A percentile compares a stretch with the other conserved stretches of the same genome.
Evolutionary conservation across 2,329 filamentous ascomycete genomes (phyloP).

Genomic region (Xylariaceae sp.): DNA sequence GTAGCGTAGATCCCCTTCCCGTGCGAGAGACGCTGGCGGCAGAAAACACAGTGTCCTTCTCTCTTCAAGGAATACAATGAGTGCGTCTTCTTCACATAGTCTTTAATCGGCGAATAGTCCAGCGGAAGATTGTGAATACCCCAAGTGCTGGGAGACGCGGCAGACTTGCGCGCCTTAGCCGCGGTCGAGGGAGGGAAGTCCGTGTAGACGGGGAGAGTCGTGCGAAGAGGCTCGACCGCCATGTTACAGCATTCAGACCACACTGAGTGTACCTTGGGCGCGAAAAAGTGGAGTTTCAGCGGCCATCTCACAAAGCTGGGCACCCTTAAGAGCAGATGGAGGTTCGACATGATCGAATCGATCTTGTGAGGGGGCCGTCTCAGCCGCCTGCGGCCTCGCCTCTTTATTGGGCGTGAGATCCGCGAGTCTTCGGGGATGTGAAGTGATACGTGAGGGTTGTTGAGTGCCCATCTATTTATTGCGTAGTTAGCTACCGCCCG

Average conservation of each 20-base stretch:
- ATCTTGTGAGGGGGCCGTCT: conserved; percentile 56
- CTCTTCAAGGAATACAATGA: conserved; percentile 51
- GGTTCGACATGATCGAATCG: conserved; percentile 65
- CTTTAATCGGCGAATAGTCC: conserved; percentile 49
- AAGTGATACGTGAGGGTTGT: conserved; percentile 73
- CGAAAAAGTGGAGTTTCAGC: conserved; percentile 73
- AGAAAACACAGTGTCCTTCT: conserved; percentile 51
- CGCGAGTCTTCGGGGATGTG: conserved; percentile 65
- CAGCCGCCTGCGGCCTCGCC: conserved; percentile 49
- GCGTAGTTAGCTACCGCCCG: conserved; percentile 14
- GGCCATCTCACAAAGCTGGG: conserved; percentile 81
- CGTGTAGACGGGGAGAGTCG: conserved; percentile 47
- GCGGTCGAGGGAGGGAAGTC: conserved; percentile 43
- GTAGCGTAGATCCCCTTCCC: conserved; percentile 50
- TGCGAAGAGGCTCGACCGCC: conserved; percentile 42
- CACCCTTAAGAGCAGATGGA: conserved; percentile 74
- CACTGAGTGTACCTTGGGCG: conserved; percentile 57
- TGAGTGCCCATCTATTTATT: conserved; percentile 73
- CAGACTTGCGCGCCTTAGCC: not conserved
- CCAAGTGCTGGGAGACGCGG: conserved; percentile 25
- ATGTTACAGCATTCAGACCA: conserved; percentile 59
- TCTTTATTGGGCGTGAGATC: conserved; percentile 47
- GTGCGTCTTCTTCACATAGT: conserved; percentile 51
- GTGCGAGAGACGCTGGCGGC: conserved; percentile 40
- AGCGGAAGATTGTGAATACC: conserved; percentile 51